Evolutionary conservation across 768 basidiomycete genomes (phyloP).

Genomic region (Amanita exitialis): DNA sequence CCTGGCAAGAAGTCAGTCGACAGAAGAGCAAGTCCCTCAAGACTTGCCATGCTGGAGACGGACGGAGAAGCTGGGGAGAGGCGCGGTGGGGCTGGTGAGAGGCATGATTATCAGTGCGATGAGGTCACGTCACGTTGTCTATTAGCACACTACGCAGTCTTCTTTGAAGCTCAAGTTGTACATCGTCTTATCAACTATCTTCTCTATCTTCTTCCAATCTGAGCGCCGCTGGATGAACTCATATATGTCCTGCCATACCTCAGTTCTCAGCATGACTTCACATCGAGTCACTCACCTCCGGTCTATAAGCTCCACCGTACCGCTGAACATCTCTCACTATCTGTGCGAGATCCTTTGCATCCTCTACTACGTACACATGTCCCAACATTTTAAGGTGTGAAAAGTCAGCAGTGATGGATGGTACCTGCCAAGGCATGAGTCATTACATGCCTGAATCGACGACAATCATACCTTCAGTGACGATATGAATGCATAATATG

Average conservation of each 20-base stretch:
- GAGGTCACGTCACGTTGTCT: conserved; percentile 6
- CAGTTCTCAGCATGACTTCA: not conserved
- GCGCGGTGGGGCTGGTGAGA: too few species aligned
- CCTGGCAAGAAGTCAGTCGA: conserved; percentile 28
- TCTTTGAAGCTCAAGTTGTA: conserved; percentile 90
- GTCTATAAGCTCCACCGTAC: conserved; percentile 90
- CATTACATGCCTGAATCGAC: not conserved
- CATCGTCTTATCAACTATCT: conserved; percentile 91
- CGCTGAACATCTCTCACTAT: conserved; percentile 93
- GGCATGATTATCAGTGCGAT: too few species aligned
- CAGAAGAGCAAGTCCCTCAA: too few species aligned
- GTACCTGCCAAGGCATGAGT: conserved; percentile 33
- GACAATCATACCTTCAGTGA: conserved; percentile 56
- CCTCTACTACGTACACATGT: conserved; percentile 91
- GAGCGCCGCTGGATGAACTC: conserved; percentile 92
- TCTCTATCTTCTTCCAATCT: conserved; percentile 99
- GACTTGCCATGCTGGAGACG: conserved; percentile 51
- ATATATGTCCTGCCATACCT: conserved; percentile 62
- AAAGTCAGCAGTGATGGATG: conserved; percentile 81
- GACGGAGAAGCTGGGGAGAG: conserved; percentile 41
- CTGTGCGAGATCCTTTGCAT: conserved; percentile 92
- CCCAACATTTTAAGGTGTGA: conserved; percentile 95
- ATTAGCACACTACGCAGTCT: conserved; percentile 46
- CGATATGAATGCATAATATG: conserved; percentile 82
- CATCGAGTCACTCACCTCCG: conserved; percentile 52